Base-by-base conservation (phyloP, 2,329 filamentous ascomycete genomes). In the Boeremia lycopersici region DNA sequence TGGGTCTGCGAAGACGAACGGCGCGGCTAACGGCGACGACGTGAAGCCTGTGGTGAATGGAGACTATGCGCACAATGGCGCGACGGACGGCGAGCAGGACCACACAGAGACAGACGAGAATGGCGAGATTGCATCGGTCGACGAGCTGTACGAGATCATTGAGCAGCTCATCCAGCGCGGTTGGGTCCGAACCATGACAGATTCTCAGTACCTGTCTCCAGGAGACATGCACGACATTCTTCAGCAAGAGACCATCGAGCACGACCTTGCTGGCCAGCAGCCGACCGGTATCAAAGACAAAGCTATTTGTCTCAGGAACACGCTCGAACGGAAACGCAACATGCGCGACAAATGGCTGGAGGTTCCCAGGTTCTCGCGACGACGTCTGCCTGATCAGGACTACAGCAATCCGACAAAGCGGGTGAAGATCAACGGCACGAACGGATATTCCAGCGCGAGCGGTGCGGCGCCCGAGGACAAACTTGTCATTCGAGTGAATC, bases 401-500 rank as follows among this genome's bases (percentile, higher is more conserved):
- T 61, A 65, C 33, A 58, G 57, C 38, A 55, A 52, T 29, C 49
- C 72, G 7, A 70, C 61, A 53, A 75, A 75, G 60, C 65, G 72
- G 8, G 31, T 69, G 12, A 75, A 70, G 53, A 28, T 63, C 11
- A 71, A 70, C 25, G 67, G 65, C n/a, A 55, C 49, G 10, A 63
- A 66, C 6, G 54, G 56, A 1, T 63, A 58, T 52, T 39, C 57
- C 11, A 35, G 50, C 8, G 29, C 50, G 2, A 40, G 45, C 35
- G 48, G 40, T 12, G 46, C 53, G 10, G 60, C 62, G 7, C 52
- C 58, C 15, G 69, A 96, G 87, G 83, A 86, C 44, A 84, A 89
- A 53, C 80, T 92, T 60, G 82, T 93, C 31, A 80, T 98, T 43
- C 86, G 88, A 26, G 81, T 97, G 49, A 97, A 96, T 70, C 88